Evolutionary conservation across 441 rosid species (phyloP).

Genomic region (Gossypium trilobum): DNA sequence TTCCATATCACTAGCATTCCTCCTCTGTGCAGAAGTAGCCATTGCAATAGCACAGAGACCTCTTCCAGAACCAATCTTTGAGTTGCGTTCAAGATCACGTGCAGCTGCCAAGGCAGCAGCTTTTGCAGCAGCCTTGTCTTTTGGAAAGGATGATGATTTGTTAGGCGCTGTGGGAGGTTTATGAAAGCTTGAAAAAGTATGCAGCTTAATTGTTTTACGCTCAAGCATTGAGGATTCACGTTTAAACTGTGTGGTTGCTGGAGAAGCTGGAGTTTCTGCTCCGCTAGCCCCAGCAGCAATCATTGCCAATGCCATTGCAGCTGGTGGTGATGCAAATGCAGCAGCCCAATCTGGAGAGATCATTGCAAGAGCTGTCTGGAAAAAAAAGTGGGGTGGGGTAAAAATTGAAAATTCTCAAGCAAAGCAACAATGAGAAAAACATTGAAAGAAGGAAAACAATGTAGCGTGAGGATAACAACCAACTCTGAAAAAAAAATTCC

Average conservation of each 20-base stretch:
- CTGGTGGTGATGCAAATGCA: constrained; percentile 99
- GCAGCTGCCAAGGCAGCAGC: constrained; percentile 99
- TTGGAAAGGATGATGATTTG: constrained; percentile 57
- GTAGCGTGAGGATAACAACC: background rate
- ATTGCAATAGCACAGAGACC: constrained; percentile 98
- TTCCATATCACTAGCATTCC: constrained; percentile 80
- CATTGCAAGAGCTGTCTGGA: constrained; percentile 92
- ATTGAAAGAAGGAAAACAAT: background rate
- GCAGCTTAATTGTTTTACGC: constrained; percentile 63
- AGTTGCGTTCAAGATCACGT: constrained; percentile 94
- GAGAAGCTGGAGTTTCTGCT: constrained; percentile 67
- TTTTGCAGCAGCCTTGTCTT: constrained; percentile 96
- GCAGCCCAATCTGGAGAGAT: constrained; percentile 97
- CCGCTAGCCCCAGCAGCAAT: constrained; percentile 99
- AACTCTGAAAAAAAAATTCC: background rate
- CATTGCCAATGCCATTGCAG: constrained; percentile 99
- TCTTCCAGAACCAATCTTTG: constrained; percentile 98
- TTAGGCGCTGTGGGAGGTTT: constrained; percentile 54
- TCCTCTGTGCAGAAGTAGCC: constrained; percentile 98
- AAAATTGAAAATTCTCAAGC: constrained; percentile 2
- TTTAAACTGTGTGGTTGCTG: constrained; percentile 50
- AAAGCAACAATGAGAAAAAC: background rate
- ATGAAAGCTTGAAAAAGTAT: constrained; percentile 91
- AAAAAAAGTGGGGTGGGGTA: background rate
- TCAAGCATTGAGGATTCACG: constrained; percentile 85